Percentiles rank a stretch among this genome's conserved stretches.
These are phyloP conservation scores for Beauveria australis DNA, from an alignment of 2,329 filamentous ascomycete species.

Conservation along the genomic window DNA sequence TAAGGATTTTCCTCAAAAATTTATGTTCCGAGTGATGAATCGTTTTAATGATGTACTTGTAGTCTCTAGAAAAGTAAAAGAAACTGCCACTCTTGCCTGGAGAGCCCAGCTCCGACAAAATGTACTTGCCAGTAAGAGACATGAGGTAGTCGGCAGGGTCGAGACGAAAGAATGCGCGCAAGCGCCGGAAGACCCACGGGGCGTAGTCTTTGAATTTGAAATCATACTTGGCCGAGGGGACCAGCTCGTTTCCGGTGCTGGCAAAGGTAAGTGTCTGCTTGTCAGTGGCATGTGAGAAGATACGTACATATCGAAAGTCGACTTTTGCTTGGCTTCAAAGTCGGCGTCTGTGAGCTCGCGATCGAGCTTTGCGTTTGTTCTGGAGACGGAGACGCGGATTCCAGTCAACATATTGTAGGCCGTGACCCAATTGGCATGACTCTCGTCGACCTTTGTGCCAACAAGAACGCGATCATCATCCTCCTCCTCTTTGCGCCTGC, in stretches of 20 bases:
- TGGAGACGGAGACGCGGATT: constrained; percentile 91
- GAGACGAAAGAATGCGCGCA: constrained; percentile 78
- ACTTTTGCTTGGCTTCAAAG: constrained; percentile 92
- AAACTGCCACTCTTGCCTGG: constrained; percentile 98
- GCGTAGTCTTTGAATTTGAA: constrained; percentile 99
- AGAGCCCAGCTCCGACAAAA: constrained; percentile 91
- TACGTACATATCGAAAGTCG: constrained; percentile 92
- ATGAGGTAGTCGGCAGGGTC: constrained; percentile 97
- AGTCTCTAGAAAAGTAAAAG: constrained; percentile 98
- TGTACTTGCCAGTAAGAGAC: constrained; percentile 97
- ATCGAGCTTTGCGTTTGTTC: constrained; percentile 95
- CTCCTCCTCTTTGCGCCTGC: constrained; percentile 72
- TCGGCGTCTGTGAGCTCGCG: constrained; percentile 82
- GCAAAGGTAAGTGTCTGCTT: constrained; percentile 12
- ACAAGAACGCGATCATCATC: constrained; percentile 93
- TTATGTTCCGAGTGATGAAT: constrained; percentile 95
- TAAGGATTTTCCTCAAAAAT: constrained; percentile 73
- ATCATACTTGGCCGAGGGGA: constrained; percentile 97
- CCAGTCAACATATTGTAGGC: constrained; percentile 99
- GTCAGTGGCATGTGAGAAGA: neutral
- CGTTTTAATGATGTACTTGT: constrained; percentile 99
- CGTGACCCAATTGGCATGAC: constrained; percentile 93
- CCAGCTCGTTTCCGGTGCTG: constrained; percentile 91
- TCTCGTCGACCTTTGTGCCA: constrained; percentile 95
- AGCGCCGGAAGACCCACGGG: constrained; percentile 96